phyloP scores from a whole-genome alignment of 2,329 filamentous ascomycete genomes.

The Pseudomassariella vexata region DNA sequence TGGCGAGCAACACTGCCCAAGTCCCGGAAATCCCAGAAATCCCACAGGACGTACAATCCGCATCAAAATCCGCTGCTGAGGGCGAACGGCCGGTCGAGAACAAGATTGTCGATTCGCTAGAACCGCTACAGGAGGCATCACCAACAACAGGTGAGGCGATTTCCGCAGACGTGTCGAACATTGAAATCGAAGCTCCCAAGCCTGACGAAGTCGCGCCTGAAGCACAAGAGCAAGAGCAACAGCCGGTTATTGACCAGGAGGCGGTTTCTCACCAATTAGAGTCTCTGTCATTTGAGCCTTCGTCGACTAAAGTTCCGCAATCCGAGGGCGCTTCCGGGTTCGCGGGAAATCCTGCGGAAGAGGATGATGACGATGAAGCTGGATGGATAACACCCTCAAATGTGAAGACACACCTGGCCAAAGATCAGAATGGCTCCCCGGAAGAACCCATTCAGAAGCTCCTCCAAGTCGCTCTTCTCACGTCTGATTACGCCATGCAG shows the following conservation, averaged over 20 bases:
- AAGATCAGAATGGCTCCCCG: slow-evolving; percentile 48
- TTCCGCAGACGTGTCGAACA: no score
- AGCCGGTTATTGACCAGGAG: slow-evolving; percentile 3
- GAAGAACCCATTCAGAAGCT: slow-evolving; percentile 51
- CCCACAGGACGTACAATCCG: slow-evolving; percentile 9
- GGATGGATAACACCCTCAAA: slow-evolving; percentile 96
- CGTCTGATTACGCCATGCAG: slow-evolving; percentile 96
- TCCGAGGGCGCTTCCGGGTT: no score
- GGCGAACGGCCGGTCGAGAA: no score
- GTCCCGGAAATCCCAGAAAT: no score
- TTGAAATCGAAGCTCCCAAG: no score
- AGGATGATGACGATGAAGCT: slow-evolving; percentile 51
- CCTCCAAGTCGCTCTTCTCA: slow-evolving; percentile 86
- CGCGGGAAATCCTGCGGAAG: slow-evolving; percentile 10
- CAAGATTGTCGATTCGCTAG: no score
- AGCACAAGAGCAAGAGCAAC: slow-evolving; percentile 3
- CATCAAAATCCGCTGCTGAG: no score
- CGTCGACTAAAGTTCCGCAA: slow-evolving; percentile 16
- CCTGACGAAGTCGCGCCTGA: no score
- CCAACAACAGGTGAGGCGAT: not conserved
- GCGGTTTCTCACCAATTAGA: slow-evolving; percentile 7
- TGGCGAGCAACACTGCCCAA: no score
- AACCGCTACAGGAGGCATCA: no score
- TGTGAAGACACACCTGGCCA: slow-evolving; percentile 74
- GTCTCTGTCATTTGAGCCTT: slow-evolving; percentile 3